Evolutionary conservation across 1,284 basidiomycete species (phyloP), one percentile per base, ranked within the genome.

Genomic region (Tetrapyrgos nigripes): DNA sequence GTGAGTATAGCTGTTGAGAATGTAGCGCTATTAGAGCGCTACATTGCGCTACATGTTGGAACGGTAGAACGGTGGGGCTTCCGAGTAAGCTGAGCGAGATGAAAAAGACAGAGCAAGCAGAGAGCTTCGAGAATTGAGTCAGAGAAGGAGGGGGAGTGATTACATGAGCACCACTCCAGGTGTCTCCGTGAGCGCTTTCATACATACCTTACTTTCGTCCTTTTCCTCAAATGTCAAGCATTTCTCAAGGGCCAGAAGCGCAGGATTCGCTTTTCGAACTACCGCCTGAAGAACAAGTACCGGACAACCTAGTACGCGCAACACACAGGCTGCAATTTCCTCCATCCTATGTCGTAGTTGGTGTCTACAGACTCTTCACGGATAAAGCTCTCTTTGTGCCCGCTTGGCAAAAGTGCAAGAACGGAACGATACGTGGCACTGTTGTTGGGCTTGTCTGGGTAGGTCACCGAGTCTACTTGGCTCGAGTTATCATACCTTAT

Each of bases 381-480:
- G 92, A 93, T 70, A 75, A 80, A 50, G 71, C 72, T 9, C 74
- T 94, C n/a, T 84, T 82, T 60, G 73, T 78, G 19, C 89, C 91
- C 6, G 84, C 87, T 11, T 93, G 90, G 91, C 77, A 87, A 62
- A 93, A 92, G 71, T 91, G 89, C 67, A 80, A 79, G 62, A 86
- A 93, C 71, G 91, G 87, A 0, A 80, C 82, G 2, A 68, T 78
- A 55, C 76, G 90, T 40, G 91, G 92, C 0, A 74, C 79, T 0
- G 68, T 81, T 6, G 85, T 91, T 46, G 91, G 88, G 0, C 65
- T 82, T 0, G 73, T 83, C 27, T 93, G 92, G 91, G 91, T 90
- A 60, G 55, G 83, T 73, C 14, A 19, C 53, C 31, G 48, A 8
- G 43, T 58, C 45, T 35, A 45, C 40, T 43, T 27, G 26, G 50